These are phyloP conservation scores for Quercus tomentella DNA, from an alignment of 331 rosid species.

Conservation along the genomic window DNA sequence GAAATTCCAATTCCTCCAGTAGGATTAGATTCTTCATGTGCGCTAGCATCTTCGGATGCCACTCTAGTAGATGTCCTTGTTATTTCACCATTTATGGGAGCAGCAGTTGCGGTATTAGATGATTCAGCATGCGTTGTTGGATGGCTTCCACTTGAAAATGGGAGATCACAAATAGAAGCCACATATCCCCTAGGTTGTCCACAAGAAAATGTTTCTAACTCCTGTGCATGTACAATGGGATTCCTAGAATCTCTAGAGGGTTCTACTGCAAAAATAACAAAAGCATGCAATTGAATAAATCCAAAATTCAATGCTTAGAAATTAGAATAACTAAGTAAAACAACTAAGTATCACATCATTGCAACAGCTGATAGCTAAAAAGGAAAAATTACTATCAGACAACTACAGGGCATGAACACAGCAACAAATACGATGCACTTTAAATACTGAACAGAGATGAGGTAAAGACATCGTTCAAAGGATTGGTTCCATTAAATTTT, in stretches of 20 bases:
- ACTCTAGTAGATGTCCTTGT: conserved; percentile 27
- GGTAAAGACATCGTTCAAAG: conserved; percentile 3
- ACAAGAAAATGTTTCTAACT: conserved; percentile 33
- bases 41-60: conserved; percentile 25
- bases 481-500: conserved; percentile 2
- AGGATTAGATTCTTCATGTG: conserved; percentile 33
- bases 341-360: neutral
- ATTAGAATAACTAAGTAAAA: conserved; percentile 4
- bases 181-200: conserved; percentile 31
- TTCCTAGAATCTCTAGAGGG: conserved; percentile 23
- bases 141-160: conserved; percentile 30
- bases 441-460: conserved; percentile 2
- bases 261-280: conserved; percentile 54
- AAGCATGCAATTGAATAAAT: conserved; percentile 9
- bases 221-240: conserved; percentile 34
- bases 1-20: conserved; percentile 60
- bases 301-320: neutral
- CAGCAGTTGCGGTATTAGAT: conserved; percentile 29
- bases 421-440: neutral
- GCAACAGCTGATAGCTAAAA: neutral
- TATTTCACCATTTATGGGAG: conserved; percentile 30
- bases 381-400: neutral
- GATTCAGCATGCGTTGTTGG: conserved; percentile 32
- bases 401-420: neutral
- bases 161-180: conserved; percentile 26